phyloP scores from a whole-genome alignment of 176 grass and related monocot species.

The Secale cereale region DNA sequence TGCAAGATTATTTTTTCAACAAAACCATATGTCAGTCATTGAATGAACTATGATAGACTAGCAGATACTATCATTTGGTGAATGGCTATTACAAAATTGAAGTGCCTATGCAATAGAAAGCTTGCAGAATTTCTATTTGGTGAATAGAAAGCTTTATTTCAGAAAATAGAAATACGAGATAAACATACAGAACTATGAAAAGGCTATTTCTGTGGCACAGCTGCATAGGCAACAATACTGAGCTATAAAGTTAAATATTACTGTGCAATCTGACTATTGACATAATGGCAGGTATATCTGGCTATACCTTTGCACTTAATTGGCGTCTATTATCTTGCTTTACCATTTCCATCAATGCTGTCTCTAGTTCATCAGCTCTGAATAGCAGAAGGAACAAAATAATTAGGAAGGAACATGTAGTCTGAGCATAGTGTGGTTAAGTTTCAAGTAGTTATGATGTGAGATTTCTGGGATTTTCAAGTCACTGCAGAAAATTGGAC shows the following conservation, averaged over 20 bases:
- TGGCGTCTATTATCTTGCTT: constrained; percentile 94
- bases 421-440: constrained; percentile 1
- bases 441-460: neutral
- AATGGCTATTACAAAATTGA: constrained; percentile 7
- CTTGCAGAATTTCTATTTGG: neutral
- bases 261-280: constrained; percentile 4
- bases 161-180: neutral
- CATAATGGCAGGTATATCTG: constrained; percentile 19
- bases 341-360: constrained; percentile 98
- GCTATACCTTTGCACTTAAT: constrained; percentile 87
- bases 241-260: neutral
- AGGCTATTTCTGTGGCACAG: neutral
- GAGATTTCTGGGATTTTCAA: neutral
- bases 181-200: constrained; percentile 12
- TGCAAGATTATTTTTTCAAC: constrained; percentile 8
- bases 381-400: constrained; percentile 24
- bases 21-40: neutral
- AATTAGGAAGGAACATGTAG: neutral
- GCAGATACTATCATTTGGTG: neutral
- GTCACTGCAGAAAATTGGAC: neutral
- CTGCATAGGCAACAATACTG: neutral
- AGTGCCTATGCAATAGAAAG: neutral
- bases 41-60: neutral
- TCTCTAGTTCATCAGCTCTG: constrained; percentile 98
- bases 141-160: constrained; percentile 5